Conservation (phyloP, 768 basidiomycete species). For the Tubosaeta sp. region DNA sequence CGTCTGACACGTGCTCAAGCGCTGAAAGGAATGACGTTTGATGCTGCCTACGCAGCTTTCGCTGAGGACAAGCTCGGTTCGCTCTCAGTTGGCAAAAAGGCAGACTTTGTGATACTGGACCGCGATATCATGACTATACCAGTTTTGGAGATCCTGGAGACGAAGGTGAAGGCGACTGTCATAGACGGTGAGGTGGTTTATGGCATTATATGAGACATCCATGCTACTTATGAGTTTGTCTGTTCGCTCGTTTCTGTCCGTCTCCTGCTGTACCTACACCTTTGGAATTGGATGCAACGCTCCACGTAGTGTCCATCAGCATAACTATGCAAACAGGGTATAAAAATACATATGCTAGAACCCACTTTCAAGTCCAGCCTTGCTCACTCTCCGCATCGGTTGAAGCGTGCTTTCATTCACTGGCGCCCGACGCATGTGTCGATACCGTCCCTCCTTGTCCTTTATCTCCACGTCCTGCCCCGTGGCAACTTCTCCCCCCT, state of each 20-base stretch:
- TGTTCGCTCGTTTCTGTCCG: neutral
- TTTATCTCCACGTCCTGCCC: slow-evolving; percentile 89
- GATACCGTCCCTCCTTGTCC: slow-evolving; percentile 79
- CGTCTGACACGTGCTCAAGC: slow-evolving; percentile 78
- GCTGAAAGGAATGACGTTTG: slow-evolving; percentile 85
- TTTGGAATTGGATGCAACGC: neutral
- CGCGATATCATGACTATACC: slow-evolving; percentile 73
- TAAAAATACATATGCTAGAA: slow-evolving; percentile 6
- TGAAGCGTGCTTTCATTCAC: slow-evolving; percentile 87
- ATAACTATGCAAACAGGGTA: slow-evolving; percentile 13
- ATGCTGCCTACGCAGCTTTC: slow-evolving; percentile 86
- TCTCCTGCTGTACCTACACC: no score
- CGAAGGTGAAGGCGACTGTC: slow-evolving; percentile 68
- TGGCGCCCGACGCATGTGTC: slow-evolving; percentile 82
- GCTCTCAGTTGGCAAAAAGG: slow-evolving; percentile 71
- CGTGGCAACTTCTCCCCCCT: slow-evolving; percentile 35
- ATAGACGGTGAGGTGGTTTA: slow-evolving; percentile 69
- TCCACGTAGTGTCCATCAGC: neutral
- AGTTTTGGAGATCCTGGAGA: slow-evolving; percentile 53
- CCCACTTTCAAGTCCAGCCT: slow-evolving; percentile 85
- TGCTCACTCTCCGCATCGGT: slow-evolving; percentile 85
- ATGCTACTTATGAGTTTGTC: no score
- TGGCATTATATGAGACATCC: slow-evolving; percentile 37
- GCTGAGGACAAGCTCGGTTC: slow-evolving; percentile 69
- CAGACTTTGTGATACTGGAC: slow-evolving; percentile 84